Percentiles rank a stretch among this genome's conserved stretches.
Conservation (phyloP, 192 early-diverging fungal genomes). For the Coemansia sp. region DNA sequence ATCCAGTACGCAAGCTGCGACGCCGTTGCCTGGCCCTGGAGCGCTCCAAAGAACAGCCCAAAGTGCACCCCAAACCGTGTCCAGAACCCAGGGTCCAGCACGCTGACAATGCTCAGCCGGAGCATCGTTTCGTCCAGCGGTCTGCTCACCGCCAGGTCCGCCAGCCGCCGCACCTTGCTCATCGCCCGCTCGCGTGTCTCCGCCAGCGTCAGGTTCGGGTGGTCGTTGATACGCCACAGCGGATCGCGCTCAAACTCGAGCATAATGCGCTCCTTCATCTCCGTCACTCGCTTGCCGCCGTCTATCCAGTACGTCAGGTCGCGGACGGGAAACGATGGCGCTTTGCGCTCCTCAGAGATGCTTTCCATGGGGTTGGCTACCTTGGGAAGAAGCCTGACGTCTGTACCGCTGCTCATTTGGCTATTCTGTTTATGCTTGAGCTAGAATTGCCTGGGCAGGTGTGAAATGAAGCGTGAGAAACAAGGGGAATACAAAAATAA, state of each 20-base stretch:
- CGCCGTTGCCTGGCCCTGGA: conserved; percentile 80
- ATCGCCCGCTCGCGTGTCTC: conserved; percentile 82
- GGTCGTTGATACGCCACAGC: conserved; percentile 74
- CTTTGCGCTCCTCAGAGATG: conserved; percentile 72
- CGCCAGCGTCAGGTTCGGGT: conserved; percentile 72
- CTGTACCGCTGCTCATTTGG: background rate
- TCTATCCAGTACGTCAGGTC: conserved; percentile 84
- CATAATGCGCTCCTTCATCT: conserved; percentile 79
- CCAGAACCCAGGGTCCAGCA: conserved; percentile 87
- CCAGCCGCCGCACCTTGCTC: conserved; percentile 72
- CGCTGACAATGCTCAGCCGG: conserved; percentile 76
- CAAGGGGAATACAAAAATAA: background rate
- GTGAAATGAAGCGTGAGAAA: background rate
- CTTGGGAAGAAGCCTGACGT: background rate
- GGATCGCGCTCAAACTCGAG: conserved; percentile 83
- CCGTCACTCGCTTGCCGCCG: conserved; percentile 63
- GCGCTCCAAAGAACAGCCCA: conserved; percentile 84
- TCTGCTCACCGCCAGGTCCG: conserved; percentile 70
- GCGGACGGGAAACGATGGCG: conserved; percentile 72
- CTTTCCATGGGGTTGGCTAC: conserved; percentile 46
- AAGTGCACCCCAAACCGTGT: conserved; percentile 89
- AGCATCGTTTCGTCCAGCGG: conserved; percentile 67
- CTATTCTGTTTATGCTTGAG: background rate
- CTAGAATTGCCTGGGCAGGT: background rate
- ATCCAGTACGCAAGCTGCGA: conserved; percentile 85